Evolutionary conservation across 805 yeast genomes (phyloP).

Genomic region (Ogataea siamensis): DNA sequence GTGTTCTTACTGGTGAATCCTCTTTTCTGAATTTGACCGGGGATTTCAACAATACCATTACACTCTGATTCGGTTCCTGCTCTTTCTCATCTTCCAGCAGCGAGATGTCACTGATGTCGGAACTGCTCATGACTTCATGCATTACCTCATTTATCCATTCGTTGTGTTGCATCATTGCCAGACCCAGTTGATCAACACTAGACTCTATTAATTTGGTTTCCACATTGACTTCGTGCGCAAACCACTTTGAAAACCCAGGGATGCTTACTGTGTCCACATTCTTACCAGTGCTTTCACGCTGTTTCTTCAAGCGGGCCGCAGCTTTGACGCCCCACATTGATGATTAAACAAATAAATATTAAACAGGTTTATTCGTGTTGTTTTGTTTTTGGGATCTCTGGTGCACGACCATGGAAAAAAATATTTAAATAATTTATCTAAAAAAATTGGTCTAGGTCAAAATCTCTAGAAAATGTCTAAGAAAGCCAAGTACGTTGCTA

Average conservation of each 20-base stretch:
- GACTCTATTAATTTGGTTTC: conserved; percentile 28
- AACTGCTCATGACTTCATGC: conserved; percentile 21
- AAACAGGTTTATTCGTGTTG: conserved; percentile 18
- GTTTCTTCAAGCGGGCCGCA: conserved; percentile 19
- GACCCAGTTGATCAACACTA: conserved; percentile 25
- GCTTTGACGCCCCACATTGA: conserved; percentile 33
- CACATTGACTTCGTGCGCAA: conserved; percentile 30
- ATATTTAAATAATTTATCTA: conserved; percentile 4
- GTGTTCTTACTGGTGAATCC: conserved; percentile 21
- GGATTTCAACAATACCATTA: conserved; percentile 22
- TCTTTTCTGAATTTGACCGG: conserved; percentile 22
- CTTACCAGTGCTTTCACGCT: conserved; percentile 10
- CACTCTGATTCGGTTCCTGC: conserved; percentile 10
- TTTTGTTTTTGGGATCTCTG: conserved; percentile 15
- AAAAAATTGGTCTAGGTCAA: no score
- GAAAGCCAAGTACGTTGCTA: conserved; percentile 24
- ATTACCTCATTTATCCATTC: conserved; percentile 33
- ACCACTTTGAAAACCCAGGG: conserved; percentile 36
- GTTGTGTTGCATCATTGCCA: conserved; percentile 26
- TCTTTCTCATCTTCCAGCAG: conserved; percentile 7
- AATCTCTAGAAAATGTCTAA: no score
- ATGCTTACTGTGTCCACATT: conserved; percentile 16
- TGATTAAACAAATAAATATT: conserved; percentile 3
- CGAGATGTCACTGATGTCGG: conserved; percentile 15
- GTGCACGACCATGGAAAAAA: conserved; percentile 9